Base-by-base conservation (phyloP, 257 asterid genomes). In the Solanum chmielewskii region DNA sequence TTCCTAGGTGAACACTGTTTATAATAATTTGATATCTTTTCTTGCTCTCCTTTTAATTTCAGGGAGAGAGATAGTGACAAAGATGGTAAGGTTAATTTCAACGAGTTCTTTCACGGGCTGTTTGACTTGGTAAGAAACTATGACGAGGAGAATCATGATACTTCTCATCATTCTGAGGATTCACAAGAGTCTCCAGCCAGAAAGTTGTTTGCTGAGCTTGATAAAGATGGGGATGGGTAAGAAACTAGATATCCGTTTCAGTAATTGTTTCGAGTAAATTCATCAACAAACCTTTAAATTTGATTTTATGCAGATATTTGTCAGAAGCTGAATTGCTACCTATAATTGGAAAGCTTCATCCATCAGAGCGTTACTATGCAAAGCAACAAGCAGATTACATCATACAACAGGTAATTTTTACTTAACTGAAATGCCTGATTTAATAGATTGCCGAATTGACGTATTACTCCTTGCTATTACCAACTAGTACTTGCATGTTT, bases 201-300 rank as follows among this genome's bases (percentile, higher is more conserved):
- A 91, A 90, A 88, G 85, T 88, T 94, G 94, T 95, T 97, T 86
- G 77, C 89, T 27, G 93, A 94, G 90, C 99, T 97, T 87, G 99
- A 97, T 92, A 94, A 91, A 92, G 96, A 95, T 89, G 94, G 97
- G 12, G 99, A 97, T 64, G 98, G 98, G 99, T 97, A 90, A 91
- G 87, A 11, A 81, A 84, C 86, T 86, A 33, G 47, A 83, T 68
- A 47, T 76, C 83, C 80, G 76, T 62, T 80, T 62, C 86, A 83
- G 31, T 76, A 85, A 49, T 60, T 88, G 29, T 68, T 29, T 60
- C 10, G 13, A 64, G 87, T 83, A 82, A 87, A 83, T 74, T 69
- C 84, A 31, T 89, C 69, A 59, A 62, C 82, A 84, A 18, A 49
- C 37, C 35, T 62, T 49, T 52, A 10, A 83, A 49, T 85, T 84